Evolutionary conservation across 2,329 filamentous ascomycete genomes (phyloP), one percentile per base, ranked within the genome.

Genomic region (Pseudocercospora musae): DNA sequence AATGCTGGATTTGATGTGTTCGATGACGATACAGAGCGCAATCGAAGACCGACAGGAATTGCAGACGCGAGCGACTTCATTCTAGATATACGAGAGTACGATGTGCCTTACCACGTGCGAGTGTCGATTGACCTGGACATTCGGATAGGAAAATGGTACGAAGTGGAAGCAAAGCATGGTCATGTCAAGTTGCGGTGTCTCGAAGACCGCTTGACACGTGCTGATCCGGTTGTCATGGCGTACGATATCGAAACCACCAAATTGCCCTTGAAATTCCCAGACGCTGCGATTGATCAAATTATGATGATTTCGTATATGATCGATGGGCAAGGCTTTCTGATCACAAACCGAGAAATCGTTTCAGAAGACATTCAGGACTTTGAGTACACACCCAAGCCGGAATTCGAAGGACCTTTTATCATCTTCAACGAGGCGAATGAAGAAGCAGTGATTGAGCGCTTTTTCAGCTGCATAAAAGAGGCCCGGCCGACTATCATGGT

Each of bases 261-360:
- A 74, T 82, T 95, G 15, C 95, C 96, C 1, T 82, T 99, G 59
- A 99, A 99, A 76, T 99, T 99, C 70, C 96, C 95, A 25, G 96
- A 99, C 74, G 89, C 95, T 1, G 85, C 92, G 3, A 89, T 96
- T 66, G 95, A 99, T 78, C 94, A 96, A 75, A 89, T 99, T 73
- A 99, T 99, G 93, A 99, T 99, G 95, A 94, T 99, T 76, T 99
- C 96, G 31, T 99, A 99, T 81, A 99, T 99, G 96, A 98, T 99
- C 71, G 95, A 99, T 71, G 96, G 95, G 0, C 93, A 96, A 78
- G 95, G 95, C 4, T 99, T 98, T 71, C 82, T 99, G 37, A 98
- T 99, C 77, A 99, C 95, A 4, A 99, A 99, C 74, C 87, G 96
- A 72, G 93, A 98, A 74, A 96, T 99, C 64, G 92, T 99, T 9